phyloP scores from a whole-genome alignment of 2,329 filamentous ascomycete species.

The Cladosporium sp. region DNA sequence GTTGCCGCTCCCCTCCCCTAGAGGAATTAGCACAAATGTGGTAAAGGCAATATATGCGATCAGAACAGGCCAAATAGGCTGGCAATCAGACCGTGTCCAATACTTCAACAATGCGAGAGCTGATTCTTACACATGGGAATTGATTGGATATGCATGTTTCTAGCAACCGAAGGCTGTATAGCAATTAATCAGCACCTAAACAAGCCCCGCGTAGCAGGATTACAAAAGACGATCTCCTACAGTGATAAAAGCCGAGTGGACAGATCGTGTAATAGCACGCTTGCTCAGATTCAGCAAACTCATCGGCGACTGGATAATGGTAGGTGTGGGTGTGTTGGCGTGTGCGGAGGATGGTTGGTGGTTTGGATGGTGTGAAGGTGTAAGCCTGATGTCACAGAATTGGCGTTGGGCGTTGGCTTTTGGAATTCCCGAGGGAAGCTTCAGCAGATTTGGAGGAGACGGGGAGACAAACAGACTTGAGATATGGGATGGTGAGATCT shows the following conservation, averaged over 20 bases:
- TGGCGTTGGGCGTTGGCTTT: background rate
- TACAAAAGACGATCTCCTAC: conserved; percentile 5
- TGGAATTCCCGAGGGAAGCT: too few relatives aligned
- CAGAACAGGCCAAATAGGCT: too few relatives aligned
- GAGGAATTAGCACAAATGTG: background rate
- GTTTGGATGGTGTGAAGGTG: background rate
- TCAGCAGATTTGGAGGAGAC: too few relatives aligned
- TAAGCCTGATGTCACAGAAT: background rate
- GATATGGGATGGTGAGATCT: too few relatives aligned
- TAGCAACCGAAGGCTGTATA: background rate
- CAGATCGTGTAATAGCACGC: conserved; percentile 6
- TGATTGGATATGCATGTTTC: conserved; percentile 74
- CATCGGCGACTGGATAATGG: background rate
- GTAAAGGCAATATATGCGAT: background rate
- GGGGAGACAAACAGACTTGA: too few relatives aligned
- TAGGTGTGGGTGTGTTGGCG: background rate
- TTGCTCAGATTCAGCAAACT: conserved; percentile 3
- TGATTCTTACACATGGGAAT: conserved; percentile 75
- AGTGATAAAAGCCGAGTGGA: background rate
- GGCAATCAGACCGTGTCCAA: background rate
- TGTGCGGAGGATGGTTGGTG: background rate
- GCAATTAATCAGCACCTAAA: background rate
- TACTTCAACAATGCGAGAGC: conserved; percentile 24
- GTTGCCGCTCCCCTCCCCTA: conserved; percentile 71
- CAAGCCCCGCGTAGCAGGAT: background rate